Evolutionary conservation across 768 basidiomycete genomes (phyloP), one percentile per base, ranked within the genome.

Genomic region (Kwoniella dendrophila): DNA sequence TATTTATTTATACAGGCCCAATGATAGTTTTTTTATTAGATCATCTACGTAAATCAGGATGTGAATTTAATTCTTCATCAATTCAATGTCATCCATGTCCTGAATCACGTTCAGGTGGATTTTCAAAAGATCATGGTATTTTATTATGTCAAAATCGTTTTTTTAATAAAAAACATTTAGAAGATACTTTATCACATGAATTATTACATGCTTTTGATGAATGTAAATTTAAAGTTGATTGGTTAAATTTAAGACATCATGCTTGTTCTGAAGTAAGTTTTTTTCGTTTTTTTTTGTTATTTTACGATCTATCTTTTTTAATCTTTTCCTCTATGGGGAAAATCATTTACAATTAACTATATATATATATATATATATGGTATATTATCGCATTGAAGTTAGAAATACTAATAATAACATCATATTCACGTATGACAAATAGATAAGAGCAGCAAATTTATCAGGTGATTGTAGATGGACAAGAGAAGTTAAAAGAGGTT

Each of bases 171-270:
- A 84, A 84, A 34, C 92, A 96, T 70, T 88, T 94, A 89, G 93
- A 98, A 79, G 86, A 91, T 72, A 95, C 94, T 30, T 81, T 99
- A 33, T 84, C 89, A 22, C 96, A 99, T 73, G 96, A 99, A 76
- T 85, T 98, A 47, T 80, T 98, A 26, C 96, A 98, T 75, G 87
- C 92, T 84, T 98, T 90, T 76, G 96, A 99, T 78, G 90, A 95
- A 65, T 90, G 90, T 80, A 86, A 87, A 78, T 98, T 98, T 82
- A 90, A 92, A 64, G 89, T 96, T 1, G 87, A 96, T 77, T 96
- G 91, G 93, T 80, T 78, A 48, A 89, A 98, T 79, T 75, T 98
- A 58, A 82, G 92, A 60, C 93, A 96, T 81, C 92, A 96, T 76
- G 96, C 95, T 2, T 99, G 96, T 78, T 92, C 90, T 73, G 95